These are phyloP conservation scores for Quercus berberidifolia DNA, from an alignment of 306 rosid species.

Conservation along the genomic window DNA sequence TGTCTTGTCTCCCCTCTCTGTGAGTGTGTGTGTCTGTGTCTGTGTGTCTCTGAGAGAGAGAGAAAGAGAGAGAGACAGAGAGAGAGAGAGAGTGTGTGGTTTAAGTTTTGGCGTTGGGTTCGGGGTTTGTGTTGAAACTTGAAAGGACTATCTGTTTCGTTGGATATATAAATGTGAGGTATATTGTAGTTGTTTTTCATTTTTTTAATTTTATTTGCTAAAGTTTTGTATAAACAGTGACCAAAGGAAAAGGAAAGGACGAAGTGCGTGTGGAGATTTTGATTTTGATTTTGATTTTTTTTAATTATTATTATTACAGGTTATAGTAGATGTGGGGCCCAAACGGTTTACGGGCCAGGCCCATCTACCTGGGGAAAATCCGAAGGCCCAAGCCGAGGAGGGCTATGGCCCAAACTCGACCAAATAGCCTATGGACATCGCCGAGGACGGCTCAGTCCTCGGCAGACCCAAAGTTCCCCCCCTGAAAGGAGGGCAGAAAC, in stretches of 20 bases:
- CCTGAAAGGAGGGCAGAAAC: too few relatives aligned
- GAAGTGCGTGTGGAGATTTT: neutral
- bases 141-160: constrained; percentile 27
- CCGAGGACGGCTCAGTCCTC: too few relatives aligned
- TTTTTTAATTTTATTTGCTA: neutral
- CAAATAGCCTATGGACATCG: too few relatives aligned
- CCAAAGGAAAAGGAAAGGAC: neutral
- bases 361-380: too few relatives aligned
- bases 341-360: too few relatives aligned
- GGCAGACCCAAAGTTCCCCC: too few relatives aligned
- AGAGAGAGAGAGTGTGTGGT: neutral
- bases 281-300: neutral
- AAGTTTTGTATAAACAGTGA: neutral
- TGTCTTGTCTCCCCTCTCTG: too few relatives aligned
- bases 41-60: constrained; percentile 16
- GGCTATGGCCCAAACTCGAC: too few relatives aligned
- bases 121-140: constrained; percentile 16
- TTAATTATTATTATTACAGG: too few relatives aligned
- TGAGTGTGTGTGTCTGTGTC: constrained; percentile 24
- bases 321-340: too few relatives aligned
- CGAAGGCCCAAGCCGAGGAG: too few relatives aligned
- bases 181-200: neutral
- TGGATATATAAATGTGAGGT: constrained; percentile 58
- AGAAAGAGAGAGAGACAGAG: constrained; percentile 10
- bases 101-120: neutral